These are phyloP conservation scores for Raphanus hybrid DNA, from an alignment of 441 rosid species.

Conservation along the genomic window DNA sequence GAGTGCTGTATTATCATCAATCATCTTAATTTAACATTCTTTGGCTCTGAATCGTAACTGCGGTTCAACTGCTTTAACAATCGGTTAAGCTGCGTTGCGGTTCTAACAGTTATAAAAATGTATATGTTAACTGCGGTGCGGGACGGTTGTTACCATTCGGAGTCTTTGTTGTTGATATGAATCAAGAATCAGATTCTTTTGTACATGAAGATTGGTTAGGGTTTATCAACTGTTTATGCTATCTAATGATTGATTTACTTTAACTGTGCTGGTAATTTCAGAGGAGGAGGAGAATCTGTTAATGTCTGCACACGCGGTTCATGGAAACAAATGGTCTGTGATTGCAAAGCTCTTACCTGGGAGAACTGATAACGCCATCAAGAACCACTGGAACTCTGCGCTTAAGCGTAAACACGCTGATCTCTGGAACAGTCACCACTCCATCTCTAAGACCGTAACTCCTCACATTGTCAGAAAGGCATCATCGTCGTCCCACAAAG, in stretches of 20 bases:
- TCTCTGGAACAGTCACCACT: constrained; percentile 1
- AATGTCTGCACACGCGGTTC: constrained; percentile 54
- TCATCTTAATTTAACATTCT: too few species aligned
- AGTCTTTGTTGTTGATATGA: background rate
- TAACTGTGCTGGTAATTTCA: constrained; percentile 17
- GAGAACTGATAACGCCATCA: constrained; percentile 68
- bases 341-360: constrained; percentile 68
- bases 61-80: too few species aligned
- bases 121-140: too few species aligned
- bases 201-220: background rate
- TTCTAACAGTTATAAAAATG: too few species aligned
- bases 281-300: constrained; percentile 79
- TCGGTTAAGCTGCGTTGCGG: too few species aligned
- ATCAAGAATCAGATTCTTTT: constrained; percentile 12
- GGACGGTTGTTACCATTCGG: too few species aligned
- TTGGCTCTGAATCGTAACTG: too few species aligned
- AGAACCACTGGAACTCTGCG: constrained; percentile 71
- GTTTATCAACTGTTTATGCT: background rate
- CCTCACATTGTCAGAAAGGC: constrained; percentile 49
- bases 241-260: too few species aligned
- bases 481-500: constrained; percentile 51
- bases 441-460: background rate
- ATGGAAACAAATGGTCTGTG: constrained; percentile 69
- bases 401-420: constrained; percentile 44
- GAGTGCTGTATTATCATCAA: background rate